These are phyloP conservation scores for Pseudopyrenochaeta lycopersici DNA, from an alignment of 2,329 filamentous ascomycete species.

Conservation along the genomic window DNA sequence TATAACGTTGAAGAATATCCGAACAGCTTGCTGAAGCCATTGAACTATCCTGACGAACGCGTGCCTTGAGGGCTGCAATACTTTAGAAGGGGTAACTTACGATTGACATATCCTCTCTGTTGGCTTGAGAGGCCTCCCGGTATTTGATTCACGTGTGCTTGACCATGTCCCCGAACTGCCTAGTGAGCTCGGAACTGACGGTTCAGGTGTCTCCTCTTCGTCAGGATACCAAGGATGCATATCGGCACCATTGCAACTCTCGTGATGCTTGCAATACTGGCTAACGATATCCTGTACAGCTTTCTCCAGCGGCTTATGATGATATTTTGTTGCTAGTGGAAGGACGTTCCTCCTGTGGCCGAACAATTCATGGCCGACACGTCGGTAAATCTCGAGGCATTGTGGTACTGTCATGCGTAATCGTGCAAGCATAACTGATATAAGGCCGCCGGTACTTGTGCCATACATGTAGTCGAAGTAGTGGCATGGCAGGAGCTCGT, in stretches of 20 bases:
- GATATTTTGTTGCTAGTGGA: slow-evolving; percentile 59
- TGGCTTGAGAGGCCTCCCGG: slow-evolving; percentile 26
- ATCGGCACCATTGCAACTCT: slow-evolving; percentile 54
- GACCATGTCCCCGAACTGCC: slow-evolving; percentile 33
- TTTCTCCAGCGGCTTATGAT: slow-evolving; percentile 58
- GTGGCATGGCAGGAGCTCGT: slow-evolving; percentile 59
- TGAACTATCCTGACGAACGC: neutral
- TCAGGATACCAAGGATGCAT: slow-evolving; percentile 53
- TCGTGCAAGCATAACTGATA: slow-evolving; percentile 60
- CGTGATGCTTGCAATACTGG: slow-evolving; percentile 55
- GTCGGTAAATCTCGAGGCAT: slow-evolving; percentile 57
- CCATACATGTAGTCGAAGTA: slow-evolving; percentile 65
- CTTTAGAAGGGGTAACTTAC: slow-evolving; percentile 27
- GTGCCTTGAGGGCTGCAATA: neutral
- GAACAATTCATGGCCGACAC: slow-evolving; percentile 59
- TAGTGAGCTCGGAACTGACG: slow-evolving; percentile 11
- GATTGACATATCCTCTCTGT: slow-evolving; percentile 50
- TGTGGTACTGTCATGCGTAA: slow-evolving; percentile 60
- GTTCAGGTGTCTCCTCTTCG: slow-evolving; percentile 4
- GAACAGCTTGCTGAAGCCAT: neutral
- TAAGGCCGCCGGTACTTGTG: slow-evolving; percentile 62
- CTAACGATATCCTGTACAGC: slow-evolving; percentile 57
- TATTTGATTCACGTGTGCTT: slow-evolving; percentile 10
- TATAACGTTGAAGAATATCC: too few species aligned
- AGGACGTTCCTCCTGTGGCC: slow-evolving; percentile 54